Conservation (phyloP, 768 basidiomycete species). For the Tricholomella constricta region DNA sequence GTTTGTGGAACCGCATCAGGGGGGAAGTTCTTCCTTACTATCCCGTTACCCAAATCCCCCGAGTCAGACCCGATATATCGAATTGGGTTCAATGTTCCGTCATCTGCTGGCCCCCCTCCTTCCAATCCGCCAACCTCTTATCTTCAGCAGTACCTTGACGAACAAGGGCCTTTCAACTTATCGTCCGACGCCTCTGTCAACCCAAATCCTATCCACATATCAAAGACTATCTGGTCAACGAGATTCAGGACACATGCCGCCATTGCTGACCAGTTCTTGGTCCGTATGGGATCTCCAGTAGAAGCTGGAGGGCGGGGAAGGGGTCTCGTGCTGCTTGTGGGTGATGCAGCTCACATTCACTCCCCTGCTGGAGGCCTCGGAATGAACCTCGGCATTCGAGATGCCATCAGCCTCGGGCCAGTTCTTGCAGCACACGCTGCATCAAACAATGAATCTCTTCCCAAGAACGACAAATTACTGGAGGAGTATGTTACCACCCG, state of each 20-base stretch:
- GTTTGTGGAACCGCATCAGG: slow-evolving; percentile 25
- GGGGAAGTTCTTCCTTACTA: slow-evolving; percentile 34
- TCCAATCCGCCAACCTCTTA: slow-evolving; percentile 42
- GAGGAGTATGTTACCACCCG: slow-evolving; percentile 36
- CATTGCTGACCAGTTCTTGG: slow-evolving; percentile 41
- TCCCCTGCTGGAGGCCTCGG: slow-evolving; percentile 59
- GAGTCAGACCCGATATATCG: slow-evolving; percentile 34
- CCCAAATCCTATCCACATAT: slow-evolving; percentile 32
- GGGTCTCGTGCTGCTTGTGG: slow-evolving; percentile 20
- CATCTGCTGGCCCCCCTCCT: slow-evolving; percentile 30
- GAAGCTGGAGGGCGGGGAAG: background rate
- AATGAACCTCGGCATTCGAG: slow-evolving; percentile 61
- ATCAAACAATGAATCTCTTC: slow-evolving; percentile 11
- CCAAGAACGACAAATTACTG: slow-evolving; percentile 33
- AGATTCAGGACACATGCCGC: slow-evolving; percentile 48
- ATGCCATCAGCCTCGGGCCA: slow-evolving; percentile 49
- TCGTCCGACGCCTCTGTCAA: slow-evolving; percentile 38
- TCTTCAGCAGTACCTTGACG: slow-evolving; percentile 44
- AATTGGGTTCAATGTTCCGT: slow-evolving; percentile 41
- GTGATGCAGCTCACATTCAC: slow-evolving; percentile 51
- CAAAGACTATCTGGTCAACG: slow-evolving; percentile 44
- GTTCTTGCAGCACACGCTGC: slow-evolving; percentile 36
- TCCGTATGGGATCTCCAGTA: slow-evolving; percentile 19
- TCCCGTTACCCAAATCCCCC: slow-evolving; percentile 36
- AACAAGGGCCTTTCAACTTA: slow-evolving; percentile 35